Percentiles rank a stretch among this genome's conserved stretches.
phyloP scores from a whole-genome alignment of 768 basidiomycete genomes.

The Pleurotus salmoneostramineus region DNA sequence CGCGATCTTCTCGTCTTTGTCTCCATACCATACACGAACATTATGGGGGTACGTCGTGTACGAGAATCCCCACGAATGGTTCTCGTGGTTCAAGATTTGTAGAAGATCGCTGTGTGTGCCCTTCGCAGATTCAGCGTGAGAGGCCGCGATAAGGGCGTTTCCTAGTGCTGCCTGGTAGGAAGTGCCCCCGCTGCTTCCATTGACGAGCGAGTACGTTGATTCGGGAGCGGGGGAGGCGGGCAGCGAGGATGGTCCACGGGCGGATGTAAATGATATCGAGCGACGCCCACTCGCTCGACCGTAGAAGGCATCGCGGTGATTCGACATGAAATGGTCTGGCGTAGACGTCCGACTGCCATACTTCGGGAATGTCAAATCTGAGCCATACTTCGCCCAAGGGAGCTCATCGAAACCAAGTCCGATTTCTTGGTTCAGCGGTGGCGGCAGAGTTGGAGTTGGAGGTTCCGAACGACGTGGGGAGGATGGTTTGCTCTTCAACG shows the following conservation, averaged over 20 bases:
- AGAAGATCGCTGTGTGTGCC: constrained; percentile 90
- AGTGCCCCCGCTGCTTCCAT: constrained; percentile 25
- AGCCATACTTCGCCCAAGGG: constrained; percentile 40
- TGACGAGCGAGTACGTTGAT: constrained; percentile 31
- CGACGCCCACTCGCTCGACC: constrained; percentile 56
- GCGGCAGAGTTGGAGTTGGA: constrained; percentile 50
- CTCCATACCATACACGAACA: constrained; percentile 90
- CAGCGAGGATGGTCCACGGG: constrained; percentile 20
- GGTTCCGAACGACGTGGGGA: constrained; percentile 31
- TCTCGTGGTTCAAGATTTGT: constrained; percentile 88
- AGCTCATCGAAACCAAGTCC: constrained; percentile 54
- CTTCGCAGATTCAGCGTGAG: constrained; percentile 90
- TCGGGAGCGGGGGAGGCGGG: constrained; percentile 50
- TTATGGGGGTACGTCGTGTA: constrained; percentile 75
- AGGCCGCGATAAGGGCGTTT: constrained; percentile 88
- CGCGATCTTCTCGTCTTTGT: constrained; percentile 89
- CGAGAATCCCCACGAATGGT: constrained; percentile 86
- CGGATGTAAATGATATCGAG: constrained; percentile 67
- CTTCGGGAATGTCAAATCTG: constrained; percentile 20
- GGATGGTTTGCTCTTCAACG: constrained; percentile 56
- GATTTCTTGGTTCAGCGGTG: constrained; percentile 42
- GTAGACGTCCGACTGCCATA: constrained; percentile 18
- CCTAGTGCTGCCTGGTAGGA: constrained; percentile 72
- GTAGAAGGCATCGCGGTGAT: constrained; percentile 23
- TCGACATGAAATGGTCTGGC: constrained; percentile 31